Percentiles rank a stretch among this genome's conserved stretches.
Evolutionary conservation across 208 protist species (phyloP).

Genomic region (Crithidia sp.): DNA sequence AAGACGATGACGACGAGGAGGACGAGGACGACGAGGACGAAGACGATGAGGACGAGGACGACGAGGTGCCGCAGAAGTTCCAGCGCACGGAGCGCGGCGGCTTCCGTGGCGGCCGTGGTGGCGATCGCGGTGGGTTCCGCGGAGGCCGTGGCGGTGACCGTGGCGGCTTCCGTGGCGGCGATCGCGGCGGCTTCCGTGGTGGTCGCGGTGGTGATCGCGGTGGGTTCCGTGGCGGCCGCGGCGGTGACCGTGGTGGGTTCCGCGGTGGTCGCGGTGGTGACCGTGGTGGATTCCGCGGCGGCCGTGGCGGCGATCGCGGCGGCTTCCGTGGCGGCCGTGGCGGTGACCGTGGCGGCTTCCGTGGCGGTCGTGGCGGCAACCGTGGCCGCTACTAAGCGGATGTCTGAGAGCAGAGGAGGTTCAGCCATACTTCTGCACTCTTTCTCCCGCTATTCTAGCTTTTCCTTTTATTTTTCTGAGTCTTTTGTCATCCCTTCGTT

Average conservation of each 20-base stretch:
- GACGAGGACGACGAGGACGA: constrained; percentile 59
- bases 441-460: no score
- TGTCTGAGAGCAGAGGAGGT: no score
- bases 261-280: constrained; percentile 64
- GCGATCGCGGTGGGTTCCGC: constrained; percentile 36
- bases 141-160: constrained; percentile 53
- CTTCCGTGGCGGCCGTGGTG: constrained; percentile 48
- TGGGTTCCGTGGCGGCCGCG: constrained; percentile 48
- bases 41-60: constrained; percentile 63
- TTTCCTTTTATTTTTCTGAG: no score
- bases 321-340: no score
- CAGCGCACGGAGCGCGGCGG: constrained; percentile 68
- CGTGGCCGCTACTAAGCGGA: constrained; percentile 40
- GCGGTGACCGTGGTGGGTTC: constrained; percentile 13
- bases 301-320: no score
- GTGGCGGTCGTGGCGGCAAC: no score
- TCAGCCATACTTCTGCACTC: no score
- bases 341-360: no score
- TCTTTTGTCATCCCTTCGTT: no score
- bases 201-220: constrained; percentile 59
- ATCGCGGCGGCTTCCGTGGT: constrained; percentile 49
- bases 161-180: constrained; percentile 40
- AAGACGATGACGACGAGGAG: constrained; percentile 41
- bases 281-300: constrained; percentile 42
- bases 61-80: constrained; percentile 69